These are phyloP conservation scores for Holtermannia corniformis DNA, from an alignment of 768 basidiomycete species.

Conservation along the genomic window DNA sequence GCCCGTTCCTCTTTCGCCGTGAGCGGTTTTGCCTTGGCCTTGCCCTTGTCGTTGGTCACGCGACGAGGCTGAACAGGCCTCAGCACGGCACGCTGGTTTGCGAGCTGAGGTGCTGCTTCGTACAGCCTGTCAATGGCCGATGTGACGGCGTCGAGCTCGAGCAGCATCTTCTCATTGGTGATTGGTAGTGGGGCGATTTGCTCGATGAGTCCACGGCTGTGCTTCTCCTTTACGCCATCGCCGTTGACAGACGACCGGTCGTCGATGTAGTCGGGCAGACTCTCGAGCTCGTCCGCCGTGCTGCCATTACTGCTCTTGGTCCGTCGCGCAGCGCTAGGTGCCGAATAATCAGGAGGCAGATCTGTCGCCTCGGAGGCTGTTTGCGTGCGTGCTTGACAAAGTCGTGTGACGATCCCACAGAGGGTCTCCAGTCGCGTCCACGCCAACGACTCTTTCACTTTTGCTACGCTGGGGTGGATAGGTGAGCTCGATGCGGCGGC, in stretches of 20 bases:
- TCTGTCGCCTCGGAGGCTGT: not conserved
- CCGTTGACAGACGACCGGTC: not conserved
- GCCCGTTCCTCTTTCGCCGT: slow-evolving; percentile 45
- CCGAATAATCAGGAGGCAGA: not conserved
- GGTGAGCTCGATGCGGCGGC: not conserved
- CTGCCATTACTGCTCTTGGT: not conserved
- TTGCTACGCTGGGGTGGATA: slow-evolving; percentile 17
- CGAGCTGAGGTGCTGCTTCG: slow-evolving; percentile 72
- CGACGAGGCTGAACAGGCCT: slow-evolving; percentile 43
- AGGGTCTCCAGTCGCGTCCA: slow-evolving; percentile 19
- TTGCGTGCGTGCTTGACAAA: not conserved
- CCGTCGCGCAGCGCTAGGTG: too few relatives aligned
- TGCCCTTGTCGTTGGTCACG: slow-evolving; percentile 53
- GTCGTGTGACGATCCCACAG: slow-evolving; percentile 4
- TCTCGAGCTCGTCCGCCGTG: slow-evolving; percentile 2
- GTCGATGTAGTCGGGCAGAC: not conserved
- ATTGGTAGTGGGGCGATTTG: not conserved
- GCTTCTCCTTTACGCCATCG: not conserved
- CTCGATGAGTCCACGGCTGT: not conserved
- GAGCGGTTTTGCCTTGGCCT: slow-evolving; percentile 9
- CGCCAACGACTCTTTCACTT: slow-evolving; percentile 15
- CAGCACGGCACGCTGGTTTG: slow-evolving; percentile 87
- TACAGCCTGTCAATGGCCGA: slow-evolving; percentile 85
- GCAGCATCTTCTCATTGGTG: slow-evolving; percentile 57
- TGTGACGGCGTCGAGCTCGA: slow-evolving; percentile 76